Conservation (phyloP, 129 eudicot genomes). For the Flaveria sonorensis region DNA sequence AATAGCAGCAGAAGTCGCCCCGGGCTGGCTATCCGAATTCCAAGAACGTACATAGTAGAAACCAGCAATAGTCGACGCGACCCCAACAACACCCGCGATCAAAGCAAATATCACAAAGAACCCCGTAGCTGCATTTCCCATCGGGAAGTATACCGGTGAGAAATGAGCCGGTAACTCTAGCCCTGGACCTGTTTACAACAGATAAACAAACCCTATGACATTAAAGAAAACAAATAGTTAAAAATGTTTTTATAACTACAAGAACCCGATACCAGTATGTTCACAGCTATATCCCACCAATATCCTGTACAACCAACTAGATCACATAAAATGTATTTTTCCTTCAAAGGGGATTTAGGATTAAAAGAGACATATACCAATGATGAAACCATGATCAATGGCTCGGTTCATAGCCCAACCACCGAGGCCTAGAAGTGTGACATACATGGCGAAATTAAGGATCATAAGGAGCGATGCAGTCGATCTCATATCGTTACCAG, state of each 20-base stretch:
- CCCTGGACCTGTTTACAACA: conserved; percentile 57
- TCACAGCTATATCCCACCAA: too few relatives aligned
- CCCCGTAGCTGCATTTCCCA: conserved; percentile 98
- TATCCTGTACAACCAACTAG: too few relatives aligned
- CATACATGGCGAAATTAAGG: conserved; percentile 91
- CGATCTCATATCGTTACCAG: conserved; percentile 54
- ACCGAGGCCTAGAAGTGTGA: conserved; percentile 64
- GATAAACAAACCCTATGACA: not conserved
- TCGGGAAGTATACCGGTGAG: conserved; percentile 89
- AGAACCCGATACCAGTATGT: not conserved
- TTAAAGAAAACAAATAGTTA: not conserved
- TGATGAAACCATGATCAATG: conserved; percentile 74
- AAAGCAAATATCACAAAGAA: conserved; percentile 74
- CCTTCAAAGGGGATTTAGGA: not conserved
- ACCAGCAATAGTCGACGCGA: conserved; percentile 66
- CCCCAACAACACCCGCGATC: conserved; percentile 86
- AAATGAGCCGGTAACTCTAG: conserved; percentile 80
- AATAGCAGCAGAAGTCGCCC: conserved; percentile 74
- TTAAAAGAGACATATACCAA: conserved; percentile 48
- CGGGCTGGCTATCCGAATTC: conserved; percentile 52
- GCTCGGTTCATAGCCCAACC: conserved; percentile 88
- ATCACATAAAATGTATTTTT: too few relatives aligned
- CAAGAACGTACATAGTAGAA: conserved; percentile 59
- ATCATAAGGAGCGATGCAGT: conserved; percentile 59
- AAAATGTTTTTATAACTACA: not conserved